These are phyloP conservation scores for Salix arbutifolia DNA, from an alignment of 345 rosid genomes.

Conservation along the genomic window DNA sequence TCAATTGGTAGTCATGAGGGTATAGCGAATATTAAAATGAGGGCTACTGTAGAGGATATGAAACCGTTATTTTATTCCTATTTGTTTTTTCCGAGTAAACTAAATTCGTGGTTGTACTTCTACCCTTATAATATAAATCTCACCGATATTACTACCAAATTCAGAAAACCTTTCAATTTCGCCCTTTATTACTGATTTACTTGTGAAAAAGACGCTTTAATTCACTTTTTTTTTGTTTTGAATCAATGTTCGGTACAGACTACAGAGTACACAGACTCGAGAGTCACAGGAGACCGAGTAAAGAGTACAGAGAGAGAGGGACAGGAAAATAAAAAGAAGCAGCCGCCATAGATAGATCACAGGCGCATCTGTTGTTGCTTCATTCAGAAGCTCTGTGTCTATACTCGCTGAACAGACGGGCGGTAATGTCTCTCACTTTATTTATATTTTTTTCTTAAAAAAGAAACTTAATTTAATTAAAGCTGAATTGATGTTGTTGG, in stretches of 20 bases:
- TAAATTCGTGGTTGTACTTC: background rate
- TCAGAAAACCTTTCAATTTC: background rate
- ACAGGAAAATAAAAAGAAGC: background rate
- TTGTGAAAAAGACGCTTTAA: no score
- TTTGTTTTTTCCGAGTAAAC: background rate
- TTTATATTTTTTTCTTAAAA: background rate
- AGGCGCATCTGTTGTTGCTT: constrained; percentile 15
- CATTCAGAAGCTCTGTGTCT: constrained; percentile 32
- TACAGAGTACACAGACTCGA: background rate
- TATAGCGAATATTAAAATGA: background rate
- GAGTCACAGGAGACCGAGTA: no score
- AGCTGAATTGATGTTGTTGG: background rate
- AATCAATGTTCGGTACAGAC: background rate
- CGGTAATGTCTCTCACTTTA: constrained; percentile 21
- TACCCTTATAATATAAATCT: background rate
- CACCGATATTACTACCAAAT: background rate
- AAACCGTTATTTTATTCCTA: constrained; percentile 1
- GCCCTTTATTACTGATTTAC: background rate
- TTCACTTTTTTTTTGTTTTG: background rate
- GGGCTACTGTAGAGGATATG: background rate
- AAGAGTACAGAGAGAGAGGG: background rate
- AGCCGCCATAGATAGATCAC: constrained; percentile 22
- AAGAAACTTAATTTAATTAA: background rate
- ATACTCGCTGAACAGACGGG: constrained; percentile 6
- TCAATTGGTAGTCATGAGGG: background rate